A percentile compares a stretch with the other conserved stretches of the same genome.
Conservation (phyloP, 1,139 yeast species). For the Arxiozyma heterogenica region DNA sequence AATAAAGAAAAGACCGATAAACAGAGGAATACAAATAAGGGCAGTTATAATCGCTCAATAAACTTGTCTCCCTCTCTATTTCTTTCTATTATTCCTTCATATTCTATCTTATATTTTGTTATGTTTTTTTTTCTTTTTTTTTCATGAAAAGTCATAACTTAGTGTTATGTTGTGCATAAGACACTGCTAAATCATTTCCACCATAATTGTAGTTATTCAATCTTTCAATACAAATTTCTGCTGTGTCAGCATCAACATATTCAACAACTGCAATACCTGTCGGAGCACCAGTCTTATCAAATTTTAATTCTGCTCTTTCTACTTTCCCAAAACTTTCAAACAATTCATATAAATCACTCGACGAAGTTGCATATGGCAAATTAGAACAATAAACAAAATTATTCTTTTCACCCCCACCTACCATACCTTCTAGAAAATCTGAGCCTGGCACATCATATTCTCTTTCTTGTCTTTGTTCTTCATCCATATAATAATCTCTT, state of each 20-base stretch:
- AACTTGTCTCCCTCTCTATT: background rate
- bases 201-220: constrained; percentile 78
- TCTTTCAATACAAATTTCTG: constrained; percentile 66
- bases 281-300: constrained; percentile 56
- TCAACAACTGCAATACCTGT: constrained; percentile 80
- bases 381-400: constrained; percentile 64
- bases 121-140: too few relatives aligned
- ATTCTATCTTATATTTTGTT: background rate
- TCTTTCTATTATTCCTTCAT: too few relatives aligned
- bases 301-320: constrained; percentile 67
- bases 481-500: constrained; percentile 14
- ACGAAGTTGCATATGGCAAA: constrained; percentile 81
- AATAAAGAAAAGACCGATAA: background rate
- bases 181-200: constrained; percentile 57
- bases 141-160: background rate
- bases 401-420: constrained; percentile 47
- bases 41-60: too few relatives aligned
- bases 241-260: constrained; percentile 58
- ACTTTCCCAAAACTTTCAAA: constrained; percentile 82
- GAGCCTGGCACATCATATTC: background rate
- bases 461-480: constrained; percentile 1
- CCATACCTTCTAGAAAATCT: constrained; percentile 17
- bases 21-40: too few relatives aligned
- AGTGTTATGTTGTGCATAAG: constrained; percentile 42
- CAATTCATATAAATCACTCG: constrained; percentile 74